Percentiles rank a stretch among this genome's conserved stretches.
Evolutionary conservation across 1,284 basidiomycete genomes (phyloP).

Genomic region (Marasmius fiardii): DNA sequence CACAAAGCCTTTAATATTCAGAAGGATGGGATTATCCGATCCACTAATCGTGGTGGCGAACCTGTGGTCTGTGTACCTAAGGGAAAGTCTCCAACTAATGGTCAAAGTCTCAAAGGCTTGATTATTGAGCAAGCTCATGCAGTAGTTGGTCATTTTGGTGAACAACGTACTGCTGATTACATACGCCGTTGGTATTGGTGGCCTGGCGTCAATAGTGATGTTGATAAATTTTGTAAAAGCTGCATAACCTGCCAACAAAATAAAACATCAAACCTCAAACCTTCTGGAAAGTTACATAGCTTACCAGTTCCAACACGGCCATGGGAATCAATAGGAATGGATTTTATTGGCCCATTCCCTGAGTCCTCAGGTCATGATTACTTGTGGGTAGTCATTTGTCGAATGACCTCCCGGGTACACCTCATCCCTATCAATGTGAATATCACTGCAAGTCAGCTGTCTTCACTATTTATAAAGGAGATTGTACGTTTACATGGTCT

Average conservation of each 20-base stretch:
- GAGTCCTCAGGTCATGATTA: conserved; percentile 12
- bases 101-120: conserved; percentile 14
- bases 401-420: conserved; percentile 20
- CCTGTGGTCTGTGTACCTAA: neutral
- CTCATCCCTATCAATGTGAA: conserved; percentile 17
- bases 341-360: conserved; percentile 27
- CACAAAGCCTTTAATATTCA: too few relatives aligned
- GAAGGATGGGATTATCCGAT: too few relatives aligned
- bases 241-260: conserved; percentile 16
- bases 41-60: neutral
- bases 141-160: conserved; percentile 23
- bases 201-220: conserved; percentile 21
- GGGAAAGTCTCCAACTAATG: too few relatives aligned
- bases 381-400: conserved; percentile 14
- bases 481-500: conserved; percentile 32
- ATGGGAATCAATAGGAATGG: conserved; percentile 26
- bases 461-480: conserved; percentile 27
- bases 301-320: conserved; percentile 7
- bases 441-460: conserved; percentile 16
- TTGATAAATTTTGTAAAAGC: conserved; percentile 16
- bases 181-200: conserved; percentile 30
- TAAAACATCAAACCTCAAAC: conserved; percentile 12
- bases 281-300: conserved; percentile 18
- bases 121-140: conserved; percentile 23
- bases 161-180: conserved; percentile 22